Evolutionary conservation across 768 basidiomycete species (phyloP).

Genomic region (Collybia mongolica): DNA sequence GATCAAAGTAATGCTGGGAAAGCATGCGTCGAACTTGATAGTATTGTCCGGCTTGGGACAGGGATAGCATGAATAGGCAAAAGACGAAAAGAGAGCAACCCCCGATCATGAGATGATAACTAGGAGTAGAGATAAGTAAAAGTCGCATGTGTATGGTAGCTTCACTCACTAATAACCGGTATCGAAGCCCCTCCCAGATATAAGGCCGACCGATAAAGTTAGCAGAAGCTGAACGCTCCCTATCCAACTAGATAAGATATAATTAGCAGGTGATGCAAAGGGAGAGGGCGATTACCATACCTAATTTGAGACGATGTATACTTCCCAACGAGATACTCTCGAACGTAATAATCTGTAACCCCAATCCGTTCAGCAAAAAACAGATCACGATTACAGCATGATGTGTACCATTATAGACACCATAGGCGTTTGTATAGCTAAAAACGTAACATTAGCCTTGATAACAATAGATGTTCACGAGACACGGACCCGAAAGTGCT

Average conservation of each 20-base stretch:
- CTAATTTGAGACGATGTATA: slow-evolving; percentile 36
- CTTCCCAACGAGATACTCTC: slow-evolving; percentile 28
- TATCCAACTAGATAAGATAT: slow-evolving; percentile 29
- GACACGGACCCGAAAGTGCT: slow-evolving; percentile 38
- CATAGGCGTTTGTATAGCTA: slow-evolving; percentile 36
- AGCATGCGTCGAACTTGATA: slow-evolving; percentile 32
- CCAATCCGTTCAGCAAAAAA: slow-evolving; percentile 6
- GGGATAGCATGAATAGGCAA: slow-evolving; percentile 46
- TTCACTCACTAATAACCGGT: slow-evolving; percentile 46
- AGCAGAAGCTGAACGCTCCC: slow-evolving; percentile 51
- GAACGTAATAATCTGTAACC: slow-evolving; percentile 37
- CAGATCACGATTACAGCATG: slow-evolving; percentile 12
- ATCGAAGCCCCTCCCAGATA: slow-evolving; percentile 49
- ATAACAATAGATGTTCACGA: neutral
- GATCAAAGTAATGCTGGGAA: neutral
- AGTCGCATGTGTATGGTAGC: no score
- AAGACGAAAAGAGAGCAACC: slow-evolving; percentile 44
- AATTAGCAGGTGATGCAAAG: slow-evolving; percentile 2
- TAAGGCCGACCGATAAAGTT: slow-evolving; percentile 39
- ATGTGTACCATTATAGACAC: slow-evolving; percentile 30
- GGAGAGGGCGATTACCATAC: slow-evolving; percentile 17
- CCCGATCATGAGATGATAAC: slow-evolving; percentile 42
- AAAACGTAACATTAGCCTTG: neutral
- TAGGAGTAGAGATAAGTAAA: slow-evolving; percentile 11
- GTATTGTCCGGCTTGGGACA: slow-evolving; percentile 35